Evolutionary conservation across 1,284 basidiomycete genomes (phyloP).

Genomic region (Dichomitus squalens): DNA sequence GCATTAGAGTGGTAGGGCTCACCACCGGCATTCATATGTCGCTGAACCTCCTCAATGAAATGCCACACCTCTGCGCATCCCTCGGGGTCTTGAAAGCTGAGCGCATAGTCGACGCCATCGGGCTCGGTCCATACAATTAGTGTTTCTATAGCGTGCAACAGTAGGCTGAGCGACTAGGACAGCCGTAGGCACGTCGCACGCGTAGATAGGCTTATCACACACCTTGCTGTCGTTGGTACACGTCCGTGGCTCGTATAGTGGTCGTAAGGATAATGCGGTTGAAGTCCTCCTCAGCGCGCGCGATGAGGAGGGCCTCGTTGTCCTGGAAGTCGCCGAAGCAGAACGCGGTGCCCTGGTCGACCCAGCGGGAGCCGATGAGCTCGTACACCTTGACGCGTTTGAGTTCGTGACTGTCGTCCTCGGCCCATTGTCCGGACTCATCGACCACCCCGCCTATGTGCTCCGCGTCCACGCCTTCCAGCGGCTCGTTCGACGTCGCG

Average conservation of each 20-base stretch:
- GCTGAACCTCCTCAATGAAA: conserved; percentile 95
- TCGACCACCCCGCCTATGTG: conserved; percentile 23
- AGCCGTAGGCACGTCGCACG: conserved; percentile 10
- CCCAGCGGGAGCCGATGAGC: conserved; percentile 86
- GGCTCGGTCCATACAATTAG: conserved; percentile 99
- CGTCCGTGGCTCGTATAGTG: conserved; percentile 79
- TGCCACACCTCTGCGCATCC: conserved; percentile 98
- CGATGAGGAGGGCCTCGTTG: conserved; percentile 82
- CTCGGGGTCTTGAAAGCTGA: conserved; percentile 96
- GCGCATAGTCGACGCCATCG: conserved; percentile 91
- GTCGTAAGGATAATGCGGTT: conserved; percentile 74
- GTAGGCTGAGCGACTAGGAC: conserved; percentile 1
- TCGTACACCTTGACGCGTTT: conserved; percentile 78
- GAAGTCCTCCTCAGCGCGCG: conserved; percentile 77
- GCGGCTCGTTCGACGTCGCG: conserved; percentile 14
- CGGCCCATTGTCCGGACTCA: conserved; percentile 37
- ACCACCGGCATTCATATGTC: conserved; percentile 73
- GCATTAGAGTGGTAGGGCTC: conserved; percentile 25
- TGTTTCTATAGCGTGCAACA: conserved; percentile 65
- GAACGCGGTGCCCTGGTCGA: conserved; percentile 92
- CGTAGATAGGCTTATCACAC: conserved; percentile 31
- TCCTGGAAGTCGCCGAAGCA: conserved; percentile 88
- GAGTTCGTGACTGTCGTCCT: conserved; percentile 40
- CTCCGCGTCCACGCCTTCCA: conserved; percentile 21
- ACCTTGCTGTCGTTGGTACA: conserved; percentile 94